A percentile compares a stretch with the other conserved stretches of the same genome.
phyloP scores from a whole-genome alignment of 768 basidiomycete species.

The Hericium coralloides region DNA sequence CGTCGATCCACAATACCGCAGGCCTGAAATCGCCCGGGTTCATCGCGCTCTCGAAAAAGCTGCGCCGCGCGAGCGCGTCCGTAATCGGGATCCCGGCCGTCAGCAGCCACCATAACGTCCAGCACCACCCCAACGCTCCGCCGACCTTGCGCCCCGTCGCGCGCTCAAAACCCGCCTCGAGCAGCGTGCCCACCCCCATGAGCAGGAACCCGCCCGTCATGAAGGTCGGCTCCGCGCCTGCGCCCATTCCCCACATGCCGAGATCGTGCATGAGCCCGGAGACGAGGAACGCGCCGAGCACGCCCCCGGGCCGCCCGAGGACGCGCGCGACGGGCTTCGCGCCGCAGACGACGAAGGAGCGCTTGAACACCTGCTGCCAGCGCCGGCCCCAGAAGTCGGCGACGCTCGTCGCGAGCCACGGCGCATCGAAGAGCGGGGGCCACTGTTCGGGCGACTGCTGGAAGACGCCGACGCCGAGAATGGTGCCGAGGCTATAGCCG shows the following conservation, averaged over 20 bases:
- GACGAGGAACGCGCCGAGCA: constrained; percentile 11
- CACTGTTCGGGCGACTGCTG: constrained; percentile 31
- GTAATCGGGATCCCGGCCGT: constrained; percentile 9
- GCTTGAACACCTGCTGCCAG: constrained; percentile 68
- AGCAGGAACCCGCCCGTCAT: constrained; percentile 12
- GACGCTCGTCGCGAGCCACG: constrained; percentile 52
- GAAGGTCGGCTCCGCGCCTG: constrained; percentile 3
- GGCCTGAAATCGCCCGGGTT: constrained; percentile 3
- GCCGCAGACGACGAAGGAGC: constrained; percentile 46
- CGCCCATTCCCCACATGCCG: constrained; percentile 8
- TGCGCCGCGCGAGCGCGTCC: constrained; percentile 10
- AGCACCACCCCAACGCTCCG: constrained; percentile 9
- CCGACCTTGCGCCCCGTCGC: constrained; percentile 7
- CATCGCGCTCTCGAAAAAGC: constrained; percentile 11
- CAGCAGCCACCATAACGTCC: constrained; percentile 9
- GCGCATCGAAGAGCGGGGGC: constrained; percentile 55
- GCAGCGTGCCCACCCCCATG: constrained; percentile 8
- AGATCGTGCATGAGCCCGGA: constrained; percentile 14
- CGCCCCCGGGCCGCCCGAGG: constrained; percentile 6
- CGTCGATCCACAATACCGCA: constrained; percentile 10
- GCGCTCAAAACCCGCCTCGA: constrained; percentile 6
- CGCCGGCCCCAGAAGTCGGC: constrained; percentile 48
- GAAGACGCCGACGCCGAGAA: constrained; percentile 5
- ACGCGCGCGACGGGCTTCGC: constrained; percentile 23
- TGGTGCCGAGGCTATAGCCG: constrained; percentile 6